A percentile compares a stretch with the other conserved stretches of the same genome.
These are phyloP conservation scores for Alternaria panax DNA, from an alignment of 2,329 filamentous ascomycete species.

Conservation along the genomic window DNA sequence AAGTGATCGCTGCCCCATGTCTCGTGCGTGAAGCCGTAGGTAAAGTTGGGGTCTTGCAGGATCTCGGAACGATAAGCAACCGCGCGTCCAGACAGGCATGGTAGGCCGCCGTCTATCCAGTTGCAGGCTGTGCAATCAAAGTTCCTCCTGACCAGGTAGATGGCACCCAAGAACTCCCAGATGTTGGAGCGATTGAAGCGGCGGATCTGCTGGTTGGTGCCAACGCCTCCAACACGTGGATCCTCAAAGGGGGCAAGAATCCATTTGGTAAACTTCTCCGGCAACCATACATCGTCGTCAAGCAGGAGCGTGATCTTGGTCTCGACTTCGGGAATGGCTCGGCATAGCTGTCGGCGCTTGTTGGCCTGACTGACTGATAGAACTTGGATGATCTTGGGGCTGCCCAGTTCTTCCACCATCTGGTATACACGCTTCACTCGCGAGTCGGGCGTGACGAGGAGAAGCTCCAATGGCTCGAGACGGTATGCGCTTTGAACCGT, in stretches of 20 bases:
- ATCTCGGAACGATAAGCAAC: conserved; percentile 92
- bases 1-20: conserved; percentile 74
- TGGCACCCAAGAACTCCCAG: conserved; percentile 89
- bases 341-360: conserved; percentile 92
- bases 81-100: conserved; percentile 93
- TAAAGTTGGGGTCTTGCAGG: conserved; percentile 82
- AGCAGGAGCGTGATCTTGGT: conserved; percentile 90
- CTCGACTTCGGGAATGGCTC: conserved; percentile 83
- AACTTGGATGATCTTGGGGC: conserved; percentile 71
- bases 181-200: conserved; percentile 70
- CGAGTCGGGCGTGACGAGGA: conserved; percentile 86
- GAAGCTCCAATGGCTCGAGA: conserved; percentile 73
- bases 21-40: conserved; percentile 89
- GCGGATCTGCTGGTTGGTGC: conserved; percentile 86
- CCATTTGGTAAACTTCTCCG: conserved; percentile 84
- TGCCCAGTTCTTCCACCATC: conserved; percentile 58
- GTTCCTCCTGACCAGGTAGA: conserved; percentile 92
- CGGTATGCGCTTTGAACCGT: conserved; percentile 80
- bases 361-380: conserved; percentile 85
- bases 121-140: conserved; percentile 97
- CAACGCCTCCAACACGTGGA: conserved; percentile 82
- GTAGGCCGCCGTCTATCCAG: conserved; percentile 93
- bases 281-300: conserved; percentile 96
- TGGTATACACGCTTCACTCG: conserved; percentile 73
- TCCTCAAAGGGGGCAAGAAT: conserved; percentile 92